Evolutionary conservation across 2,329 filamentous ascomycete species (phyloP), one percentile per base, ranked within the genome.

Genomic region (Decorospora gaudefroyi): DNA sequence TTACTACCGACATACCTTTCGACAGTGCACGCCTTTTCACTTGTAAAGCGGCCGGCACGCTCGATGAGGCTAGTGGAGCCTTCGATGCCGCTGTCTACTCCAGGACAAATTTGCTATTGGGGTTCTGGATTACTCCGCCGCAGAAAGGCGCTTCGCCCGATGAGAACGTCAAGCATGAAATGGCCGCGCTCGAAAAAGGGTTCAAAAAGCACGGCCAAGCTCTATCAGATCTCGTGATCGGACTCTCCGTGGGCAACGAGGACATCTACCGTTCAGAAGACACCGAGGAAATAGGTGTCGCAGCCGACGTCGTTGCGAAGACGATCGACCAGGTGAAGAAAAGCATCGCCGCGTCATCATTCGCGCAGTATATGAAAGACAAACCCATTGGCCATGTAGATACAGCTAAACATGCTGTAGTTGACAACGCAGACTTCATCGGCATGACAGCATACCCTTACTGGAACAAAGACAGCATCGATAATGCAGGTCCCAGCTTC

Each of bases 1-100:
- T 66, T 10, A 48, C 46, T 15, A 55, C 53, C 5, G 31, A 83
- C 21, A 72, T 76, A 6, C 80, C 79, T 32, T 89, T 87, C 74
- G 84, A 76, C 60, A 84, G 80, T 49, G 85, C 83, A 17, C 82
- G 86, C 42, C 75, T 89, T 16, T 90, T 85, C 71, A 88, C 85
- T 72, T 86, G 44, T 82, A 88, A 78, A 11, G 46, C 53, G 17
- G 34, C 44, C 2, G 42, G 48, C 1, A 57, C 57, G 7, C 22
- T 78, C 50, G 81, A 78, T 69, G 76, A 78, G 12, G 80, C 82
- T 54, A 89, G 85, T 58, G 75, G 78, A 30, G 68, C 68, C 3
- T 65, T 70, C 16, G 58, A 62, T 19, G 66, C 68, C 4, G 67
- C 68, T 9, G 55, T 68, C 12, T 55, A 57, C n/a, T 64, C 63